Evolutionary conservation across 2,329 filamentous ascomycete species (phyloP).

Genomic region (Botrytis fragariae): DNA sequence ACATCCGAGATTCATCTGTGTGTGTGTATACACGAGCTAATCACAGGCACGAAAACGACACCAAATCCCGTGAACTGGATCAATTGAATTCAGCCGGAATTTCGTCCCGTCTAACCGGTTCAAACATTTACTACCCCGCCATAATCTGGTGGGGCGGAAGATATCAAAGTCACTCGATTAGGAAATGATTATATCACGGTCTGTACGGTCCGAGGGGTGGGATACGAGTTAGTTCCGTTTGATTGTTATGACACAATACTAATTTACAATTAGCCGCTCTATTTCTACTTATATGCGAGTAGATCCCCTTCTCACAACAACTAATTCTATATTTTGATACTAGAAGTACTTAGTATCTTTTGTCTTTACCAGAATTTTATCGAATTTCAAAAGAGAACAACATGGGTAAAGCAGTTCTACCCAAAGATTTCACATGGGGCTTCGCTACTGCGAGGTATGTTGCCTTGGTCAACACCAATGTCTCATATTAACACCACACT

Average conservation of each 20-base stretch:
- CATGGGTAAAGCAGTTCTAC: conserved; percentile 53
- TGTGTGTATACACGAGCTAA: not conserved
- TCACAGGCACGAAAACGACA: conserved; percentile 4
- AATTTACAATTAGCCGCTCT: conserved; percentile 12
- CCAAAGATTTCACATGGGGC: conserved; percentile 72
- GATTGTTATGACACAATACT: conserved; percentile 10
- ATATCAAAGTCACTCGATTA: conserved; percentile 22
- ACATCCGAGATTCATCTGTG: not conserved
- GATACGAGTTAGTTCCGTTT: not conserved
- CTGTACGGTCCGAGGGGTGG: conserved; percentile 30
- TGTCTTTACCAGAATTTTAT: conserved; percentile 18
- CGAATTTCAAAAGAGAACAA: conserved; percentile 19
- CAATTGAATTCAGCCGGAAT: not conserved
- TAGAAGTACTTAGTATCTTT: not conserved
- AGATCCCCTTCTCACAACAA: not conserved
- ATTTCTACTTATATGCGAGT: conserved; percentile 19
- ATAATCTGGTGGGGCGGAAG: conserved; percentile 26
- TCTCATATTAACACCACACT: conserved; percentile 17
- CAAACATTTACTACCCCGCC: conserved; percentile 10
- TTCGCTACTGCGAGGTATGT: conserved; percentile 74
- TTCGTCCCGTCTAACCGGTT: conserved; percentile 14
- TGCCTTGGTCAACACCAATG: not conserved
- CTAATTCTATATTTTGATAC: not conserved
- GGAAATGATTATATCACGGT: conserved; percentile 28
- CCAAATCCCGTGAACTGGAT: conserved; percentile 16